These are phyloP conservation scores for Fusarium secorum DNA, from an alignment of 2,329 filamentous ascomycete genomes.

Conservation along the genomic window DNA sequence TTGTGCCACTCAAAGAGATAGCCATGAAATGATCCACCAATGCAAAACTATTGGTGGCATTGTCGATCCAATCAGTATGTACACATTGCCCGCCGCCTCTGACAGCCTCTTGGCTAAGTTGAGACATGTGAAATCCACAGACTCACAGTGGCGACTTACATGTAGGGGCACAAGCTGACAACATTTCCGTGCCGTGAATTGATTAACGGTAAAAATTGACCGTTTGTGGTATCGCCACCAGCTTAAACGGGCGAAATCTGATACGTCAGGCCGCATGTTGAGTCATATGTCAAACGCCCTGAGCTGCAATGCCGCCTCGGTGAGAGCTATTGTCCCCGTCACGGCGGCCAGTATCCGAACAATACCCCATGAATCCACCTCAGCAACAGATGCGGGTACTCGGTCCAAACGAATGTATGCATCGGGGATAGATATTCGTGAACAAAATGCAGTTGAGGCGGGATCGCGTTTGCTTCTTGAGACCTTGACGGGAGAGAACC, in stretches of 20 bases:
- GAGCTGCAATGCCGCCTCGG: neutral
- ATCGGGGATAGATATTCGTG: neutral
- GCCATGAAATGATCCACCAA: neutral
- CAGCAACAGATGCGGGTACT: neutral
- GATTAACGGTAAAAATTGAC: neutral
- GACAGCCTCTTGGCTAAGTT: neutral
- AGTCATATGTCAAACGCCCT: neutral
- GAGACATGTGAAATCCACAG: neutral
- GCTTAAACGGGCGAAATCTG: neutral
- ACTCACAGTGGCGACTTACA: constrained; percentile 8
- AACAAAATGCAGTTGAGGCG: neutral
- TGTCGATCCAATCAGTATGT: neutral
- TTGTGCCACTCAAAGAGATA: no score
- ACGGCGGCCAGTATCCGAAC: neutral
- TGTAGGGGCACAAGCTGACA: constrained; percentile 1
- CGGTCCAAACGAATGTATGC: neutral
- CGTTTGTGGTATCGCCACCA: neutral
- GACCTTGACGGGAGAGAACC: neutral
- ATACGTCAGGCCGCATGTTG: neutral
- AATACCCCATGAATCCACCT: neutral
- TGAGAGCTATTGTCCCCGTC: neutral
- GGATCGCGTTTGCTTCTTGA: neutral
- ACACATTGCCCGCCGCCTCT: neutral
- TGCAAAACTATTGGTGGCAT: neutral
- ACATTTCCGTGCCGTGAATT: neutral